A percentile compares a stretch with the other conserved stretches of the same genome.
Conservation (phyloP, 2,329 filamentous ascomycete genomes). For the Rosellinia necatrix region DNA sequence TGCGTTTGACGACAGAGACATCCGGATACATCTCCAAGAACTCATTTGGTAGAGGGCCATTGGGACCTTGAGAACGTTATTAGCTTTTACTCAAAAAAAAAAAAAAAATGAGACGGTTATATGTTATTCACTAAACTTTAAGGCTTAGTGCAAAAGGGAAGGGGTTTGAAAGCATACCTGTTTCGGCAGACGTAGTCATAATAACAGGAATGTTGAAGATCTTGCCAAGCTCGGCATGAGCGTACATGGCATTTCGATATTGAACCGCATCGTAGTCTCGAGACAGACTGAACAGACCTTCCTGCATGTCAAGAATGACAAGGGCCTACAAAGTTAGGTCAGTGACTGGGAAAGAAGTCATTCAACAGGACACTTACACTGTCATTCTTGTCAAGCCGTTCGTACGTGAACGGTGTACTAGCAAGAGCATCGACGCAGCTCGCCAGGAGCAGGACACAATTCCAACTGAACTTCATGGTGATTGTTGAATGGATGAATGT, state of each 20-base stretch:
- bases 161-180: conserved; percentile 39
- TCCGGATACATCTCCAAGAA: conserved; percentile 70
- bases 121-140: too few relatives aligned
- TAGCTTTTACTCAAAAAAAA: too few relatives aligned
- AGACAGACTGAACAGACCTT: conserved; percentile 62
- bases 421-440: neutral
- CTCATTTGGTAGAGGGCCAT: conserved; percentile 71
- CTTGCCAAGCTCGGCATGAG: conserved; percentile 68
- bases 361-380: conserved; percentile 24
- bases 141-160: too few relatives aligned
- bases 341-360: neutral
- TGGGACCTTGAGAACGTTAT: conserved; percentile 58
- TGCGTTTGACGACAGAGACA: conserved; percentile 67
- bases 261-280: conserved; percentile 69
- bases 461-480: conserved; percentile 16
- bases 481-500: neutral
- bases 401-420: conserved; percentile 35
- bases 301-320: conserved; percentile 63
- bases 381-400: conserved; percentile 44
- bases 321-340: conserved; percentile 51
- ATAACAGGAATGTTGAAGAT: conserved; percentile 71
- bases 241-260: conserved; percentile 70
- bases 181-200: conserved; percentile 71
- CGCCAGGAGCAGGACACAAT: conserved; percentile 10
- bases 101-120: too few relatives aligned